Base-by-base conservation (phyloP, 192 early-diverging fungal genomes). In the Coemansia sp. region DNA sequence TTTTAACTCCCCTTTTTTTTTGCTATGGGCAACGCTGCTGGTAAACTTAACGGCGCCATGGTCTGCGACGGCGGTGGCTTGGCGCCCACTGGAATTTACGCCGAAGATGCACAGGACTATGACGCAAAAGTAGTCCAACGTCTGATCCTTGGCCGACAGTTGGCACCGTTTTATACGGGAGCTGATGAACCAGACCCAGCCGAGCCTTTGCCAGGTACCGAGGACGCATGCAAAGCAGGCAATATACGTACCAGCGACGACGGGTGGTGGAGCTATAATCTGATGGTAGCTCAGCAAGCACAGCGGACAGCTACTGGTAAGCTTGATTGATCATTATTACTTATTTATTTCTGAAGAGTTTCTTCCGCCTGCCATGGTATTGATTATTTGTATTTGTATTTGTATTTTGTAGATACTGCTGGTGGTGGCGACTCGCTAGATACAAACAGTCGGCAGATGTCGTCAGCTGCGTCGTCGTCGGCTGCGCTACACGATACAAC, bases 111-210 rank as follows among this genome's bases (percentile, higher is more conserved):
- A 9, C 92, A 92, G 66, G 94, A 97, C 73, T 97, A 87, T 74
- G 91, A 96, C 76, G 70, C 70, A 28, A 77, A 88, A 33, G 85
- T 87, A 32, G 89, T 97, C 14, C 86, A 88, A 52, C 78, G 87
- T 9, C 72, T 96, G 62, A 96, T 97, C 62, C 68, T 87, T 4
- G 86, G 87, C 6, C 84, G 93, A 10, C 88, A 87, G 57, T 64
- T 97, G 55, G 87, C 93, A 16, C 96, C 96, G 14, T 97, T 97
- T 68, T 97, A 97, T 80, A 86, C 86, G 58, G 96, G 96, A 44
- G 75, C 89, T 8, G 84, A 89, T 40, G 90, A 91, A 30, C 84
- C 86, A 32, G 87, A 88, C 53, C 86, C 86, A 65, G 67, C 19
- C 39, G 62, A 46, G n/a, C n/a, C 53, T 11, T 52, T 21, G 60